These are phyloP conservation scores for Boletellus ananiceps DNA, from an alignment of 768 basidiomycete species.

Conservation along the genomic window DNA sequence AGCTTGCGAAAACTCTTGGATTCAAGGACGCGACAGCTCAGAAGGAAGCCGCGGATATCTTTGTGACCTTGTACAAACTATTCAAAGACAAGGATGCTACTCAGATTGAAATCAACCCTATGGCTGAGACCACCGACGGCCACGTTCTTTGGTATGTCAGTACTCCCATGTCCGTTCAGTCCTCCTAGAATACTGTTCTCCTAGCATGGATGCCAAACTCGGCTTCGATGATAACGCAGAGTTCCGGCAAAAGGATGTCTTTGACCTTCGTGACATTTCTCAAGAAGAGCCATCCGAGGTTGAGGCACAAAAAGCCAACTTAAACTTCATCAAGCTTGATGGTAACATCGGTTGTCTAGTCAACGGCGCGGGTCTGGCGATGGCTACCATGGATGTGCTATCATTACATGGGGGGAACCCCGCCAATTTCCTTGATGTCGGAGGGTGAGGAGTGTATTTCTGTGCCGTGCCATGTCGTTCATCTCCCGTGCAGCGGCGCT, in stretches of 20 bases:
- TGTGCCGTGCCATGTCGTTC: background rate
- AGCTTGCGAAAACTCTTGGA: slow-evolving; percentile 85
- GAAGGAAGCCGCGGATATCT: slow-evolving; percentile 87
- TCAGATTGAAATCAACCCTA: slow-evolving; percentile 98
- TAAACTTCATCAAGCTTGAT: slow-evolving; percentile 99
- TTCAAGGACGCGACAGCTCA: slow-evolving; percentile 71
- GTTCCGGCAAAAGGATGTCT: slow-evolving; percentile 92
- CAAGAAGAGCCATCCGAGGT: slow-evolving; percentile 98
- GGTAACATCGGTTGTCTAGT: slow-evolving; percentile 96
- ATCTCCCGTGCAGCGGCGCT: slow-evolving; percentile 62
- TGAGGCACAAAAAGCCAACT: slow-evolving; percentile 90
- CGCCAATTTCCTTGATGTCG: slow-evolving; percentile 98
- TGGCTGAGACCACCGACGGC: slow-evolving; percentile 90
- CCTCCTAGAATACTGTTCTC: slow-evolving; percentile 1
- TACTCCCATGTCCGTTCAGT: background rate
- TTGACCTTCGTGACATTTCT: slow-evolving; percentile 81
- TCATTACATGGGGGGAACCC: slow-evolving; percentile 94
- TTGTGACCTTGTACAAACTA: slow-evolving; percentile 90
- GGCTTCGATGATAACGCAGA: slow-evolving; percentile 99
- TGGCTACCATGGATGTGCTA: slow-evolving; percentile 99
- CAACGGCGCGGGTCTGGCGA: slow-evolving; percentile 97
- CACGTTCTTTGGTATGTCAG: slow-evolving; percentile 83
- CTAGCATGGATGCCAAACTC: slow-evolving; percentile 99
- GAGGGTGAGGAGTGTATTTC: slow-evolving; percentile 55
- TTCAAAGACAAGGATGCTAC: slow-evolving; percentile 99